phyloP scores from a whole-genome alignment of 805 yeast genomes.

The Nakazawaea wyomingensis region DNA sequence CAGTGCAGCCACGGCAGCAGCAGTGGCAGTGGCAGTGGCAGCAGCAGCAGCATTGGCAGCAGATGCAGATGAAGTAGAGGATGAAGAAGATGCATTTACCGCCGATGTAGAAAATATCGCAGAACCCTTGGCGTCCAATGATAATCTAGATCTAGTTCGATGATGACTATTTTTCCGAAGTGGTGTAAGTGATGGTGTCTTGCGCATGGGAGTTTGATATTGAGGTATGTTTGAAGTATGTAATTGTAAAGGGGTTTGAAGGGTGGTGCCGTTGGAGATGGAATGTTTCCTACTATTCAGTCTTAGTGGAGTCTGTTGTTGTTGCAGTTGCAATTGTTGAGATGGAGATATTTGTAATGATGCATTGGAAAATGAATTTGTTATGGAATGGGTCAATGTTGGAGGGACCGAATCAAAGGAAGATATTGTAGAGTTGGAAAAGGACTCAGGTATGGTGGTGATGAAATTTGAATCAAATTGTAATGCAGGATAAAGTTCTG shows the following conservation, averaged over 20 bases:
- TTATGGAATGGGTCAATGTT: slow-evolving; percentile 18
- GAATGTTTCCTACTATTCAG: slow-evolving; percentile 21
- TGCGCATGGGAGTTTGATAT: slow-evolving; percentile 21
- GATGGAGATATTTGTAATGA: slow-evolving; percentile 13
- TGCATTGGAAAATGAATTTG: slow-evolving; percentile 16
- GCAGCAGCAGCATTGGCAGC: too few relatives aligned
- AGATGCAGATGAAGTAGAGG: too few relatives aligned
- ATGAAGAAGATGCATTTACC: too few relatives aligned
- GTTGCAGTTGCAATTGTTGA: slow-evolving; percentile 31
- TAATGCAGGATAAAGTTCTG: slow-evolving; percentile 8
- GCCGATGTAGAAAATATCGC: slow-evolving; percentile 15
- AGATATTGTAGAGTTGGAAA: slow-evolving; percentile 28
- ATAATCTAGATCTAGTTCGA: slow-evolving; percentile 35
- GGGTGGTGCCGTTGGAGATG: slow-evolving; percentile 8
- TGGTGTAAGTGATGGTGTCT: slow-evolving; percentile 25
- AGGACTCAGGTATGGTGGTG: slow-evolving; percentile 24
- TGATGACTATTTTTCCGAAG: slow-evolving; percentile 27
- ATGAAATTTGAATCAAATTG: slow-evolving; percentile 12
- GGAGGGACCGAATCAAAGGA: slow-evolving; percentile 27
- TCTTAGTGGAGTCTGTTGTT: slow-evolving; percentile 31
- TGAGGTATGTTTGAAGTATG: slow-evolving; percentile 6
- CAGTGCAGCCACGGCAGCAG: slow-evolving; percentile 4
- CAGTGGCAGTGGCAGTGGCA: neutral
- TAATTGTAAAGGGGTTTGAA: slow-evolving; percentile 31
- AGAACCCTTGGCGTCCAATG: slow-evolving; percentile 30